Evolutionary conservation across 192 early-diverging fungal genomes (phyloP), one percentile per base, ranked within the genome.

Genomic region (Irineochytrium annulatum): DNA sequence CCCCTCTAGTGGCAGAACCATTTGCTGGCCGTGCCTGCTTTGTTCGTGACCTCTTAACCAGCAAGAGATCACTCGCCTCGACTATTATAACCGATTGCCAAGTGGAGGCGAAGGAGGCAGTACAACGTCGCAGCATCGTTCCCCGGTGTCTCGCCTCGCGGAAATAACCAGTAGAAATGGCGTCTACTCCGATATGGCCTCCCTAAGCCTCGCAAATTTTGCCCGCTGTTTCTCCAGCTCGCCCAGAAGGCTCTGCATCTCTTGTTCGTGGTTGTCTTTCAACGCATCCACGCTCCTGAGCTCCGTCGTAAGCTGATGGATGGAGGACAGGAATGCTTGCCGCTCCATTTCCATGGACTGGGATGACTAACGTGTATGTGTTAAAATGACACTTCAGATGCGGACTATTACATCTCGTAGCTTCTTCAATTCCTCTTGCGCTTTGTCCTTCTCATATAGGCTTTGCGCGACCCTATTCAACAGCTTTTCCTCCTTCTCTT

Each of bases 401-500:
- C 14, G 26, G 20, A 24, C 53, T 16, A 43, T 6, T 52, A 66
- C 73, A 56, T 75, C 71, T 39, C 57, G 46, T 33, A 43, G 32
- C 43, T 45, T 22, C 27, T 59, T 70, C 13, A 74, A 52, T 2
- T 75, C 69, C 35, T 63, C 43, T 20, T 45, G 34, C 19, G 44
- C 55, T 4, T 55, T 34, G 8, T 66, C 51, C 27, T 61, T 52
- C 13, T 46, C 46, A 35, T 65, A 34, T 14, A 73, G 30, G 16
- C 62, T 44, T 29, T 43, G 57, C 17, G 70, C 55, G 17, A 53
- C 66, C 28, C 77, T 73, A 57, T 63, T 46, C 19, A 56, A n/a
- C 34, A 72, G 57, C 31, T 71, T 68, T 39, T 70, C 64, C 45
- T 80, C 76, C 48, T 81, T 82, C 2, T 69, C 68, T 41, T 70